phyloP scores from a whole-genome alignment of 1,284 basidiomycete species.

The Gymnopus androsaceus region DNA sequence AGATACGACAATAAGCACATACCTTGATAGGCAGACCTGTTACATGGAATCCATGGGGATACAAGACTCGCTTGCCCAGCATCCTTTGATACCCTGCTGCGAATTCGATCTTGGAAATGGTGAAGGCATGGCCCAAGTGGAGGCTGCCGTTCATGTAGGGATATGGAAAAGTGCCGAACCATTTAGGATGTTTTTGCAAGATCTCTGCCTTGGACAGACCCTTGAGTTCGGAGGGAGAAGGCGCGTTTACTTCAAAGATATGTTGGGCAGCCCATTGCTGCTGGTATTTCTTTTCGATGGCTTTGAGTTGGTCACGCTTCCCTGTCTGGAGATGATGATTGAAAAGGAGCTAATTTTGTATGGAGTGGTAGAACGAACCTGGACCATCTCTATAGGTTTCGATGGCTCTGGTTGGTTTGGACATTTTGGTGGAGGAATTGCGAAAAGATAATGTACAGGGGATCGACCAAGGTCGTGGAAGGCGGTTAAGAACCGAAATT shows the following conservation, averaged over 20 bases:
- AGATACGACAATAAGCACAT: constrained; percentile 28
- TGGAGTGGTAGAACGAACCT: constrained; percentile 35
- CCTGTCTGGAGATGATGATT: constrained; percentile 61
- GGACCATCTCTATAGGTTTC: constrained; percentile 56
- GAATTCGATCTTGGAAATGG: constrained; percentile 98
- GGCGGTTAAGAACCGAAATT: constrained; percentile 32
- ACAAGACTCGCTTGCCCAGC: constrained; percentile 92
- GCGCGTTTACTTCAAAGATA: constrained; percentile 86
- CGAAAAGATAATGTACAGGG: constrained; percentile 24
- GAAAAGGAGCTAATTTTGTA: constrained; percentile 8
- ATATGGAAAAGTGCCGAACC: constrained; percentile 95
- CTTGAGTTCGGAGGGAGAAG: constrained; percentile 64
- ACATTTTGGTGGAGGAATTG: constrained; percentile 36
- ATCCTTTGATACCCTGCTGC: constrained; percentile 94
- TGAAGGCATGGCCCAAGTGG: constrained; percentile 97
- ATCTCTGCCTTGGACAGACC: constrained; percentile 67
- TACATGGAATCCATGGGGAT: constrained; percentile 95
- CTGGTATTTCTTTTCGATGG: constrained; percentile 86
- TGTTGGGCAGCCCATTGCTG: constrained; percentile 71
- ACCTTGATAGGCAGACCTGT: constrained; percentile 99
- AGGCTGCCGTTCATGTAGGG: constrained; percentile 99
- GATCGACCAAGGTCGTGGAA: constrained; percentile 28
- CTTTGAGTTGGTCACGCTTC: constrained; percentile 87
- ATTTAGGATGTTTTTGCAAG: constrained; percentile 84
- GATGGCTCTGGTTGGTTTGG: constrained; percentile 45